Conservation (phyloP, 805 yeast genomes). For the Wickerhamomyces queroliae region DNA sequence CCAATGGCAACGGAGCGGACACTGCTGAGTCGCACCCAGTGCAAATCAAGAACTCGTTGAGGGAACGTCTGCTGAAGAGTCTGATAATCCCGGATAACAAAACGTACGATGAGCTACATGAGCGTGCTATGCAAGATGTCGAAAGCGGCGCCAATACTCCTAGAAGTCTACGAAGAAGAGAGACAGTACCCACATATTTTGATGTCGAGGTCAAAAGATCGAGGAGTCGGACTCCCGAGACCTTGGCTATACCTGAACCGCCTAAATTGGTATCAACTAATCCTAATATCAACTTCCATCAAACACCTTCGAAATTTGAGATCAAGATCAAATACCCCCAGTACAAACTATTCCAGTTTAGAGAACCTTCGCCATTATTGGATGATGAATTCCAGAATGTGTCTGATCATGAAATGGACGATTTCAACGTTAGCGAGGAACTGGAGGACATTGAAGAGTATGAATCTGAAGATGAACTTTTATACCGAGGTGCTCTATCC, state of each 20-base stretch:
- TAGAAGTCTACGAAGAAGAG: slow-evolving; percentile 11
- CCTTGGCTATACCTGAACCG: background rate
- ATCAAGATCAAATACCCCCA: slow-evolving; percentile 16
- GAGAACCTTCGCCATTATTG: slow-evolving; percentile 19
- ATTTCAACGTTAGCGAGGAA: slow-evolving; percentile 17
- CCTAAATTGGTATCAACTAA: slow-evolving; percentile 19
- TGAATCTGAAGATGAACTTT: slow-evolving; percentile 45
- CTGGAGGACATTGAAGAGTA: slow-evolving; percentile 4
- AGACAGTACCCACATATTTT: background rate
- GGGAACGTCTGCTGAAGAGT: slow-evolving; percentile 18
- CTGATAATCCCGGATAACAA: slow-evolving; percentile 34
- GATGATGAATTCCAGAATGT: slow-evolving; percentile 14
- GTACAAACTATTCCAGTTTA: slow-evolving; percentile 16
- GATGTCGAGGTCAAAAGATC: background rate
- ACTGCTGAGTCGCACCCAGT: no score
- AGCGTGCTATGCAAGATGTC: slow-evolving; percentile 23
- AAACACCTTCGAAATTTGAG: slow-evolving; percentile 14
- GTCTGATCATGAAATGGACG: slow-evolving; percentile 18
- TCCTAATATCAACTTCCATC: slow-evolving; percentile 16
- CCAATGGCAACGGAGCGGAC: no score
- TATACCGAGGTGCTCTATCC: slow-evolving; percentile 60
- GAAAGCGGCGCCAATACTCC: slow-evolving; percentile 8
- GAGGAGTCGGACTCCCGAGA: background rate
- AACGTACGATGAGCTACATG: slow-evolving; percentile 28
- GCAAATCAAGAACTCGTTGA: background rate